Evolutionary conservation across 2,329 filamentous ascomycete genomes (phyloP).

Genomic region (Penicillium brevicompactum): DNA sequence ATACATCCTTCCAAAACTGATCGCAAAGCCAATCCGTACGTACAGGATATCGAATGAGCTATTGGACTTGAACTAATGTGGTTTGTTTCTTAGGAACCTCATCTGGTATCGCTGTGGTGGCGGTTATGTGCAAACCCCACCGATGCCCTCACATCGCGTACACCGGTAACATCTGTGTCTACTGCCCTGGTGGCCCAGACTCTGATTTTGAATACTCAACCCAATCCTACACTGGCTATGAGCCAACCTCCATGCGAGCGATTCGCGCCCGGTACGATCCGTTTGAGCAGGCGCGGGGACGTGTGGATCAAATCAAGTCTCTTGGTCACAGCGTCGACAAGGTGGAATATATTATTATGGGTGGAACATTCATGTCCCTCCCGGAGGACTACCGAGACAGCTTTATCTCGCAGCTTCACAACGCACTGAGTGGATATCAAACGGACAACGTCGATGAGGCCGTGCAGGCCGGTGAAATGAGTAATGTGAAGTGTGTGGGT

Average conservation of each 20-base stretch:
- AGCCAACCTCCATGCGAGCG: conserved; percentile 97
- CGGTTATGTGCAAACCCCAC: conserved; percentile 99
- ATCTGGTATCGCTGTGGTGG: conserved; percentile 95
- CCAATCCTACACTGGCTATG: conserved; percentile 97
- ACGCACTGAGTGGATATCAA: conserved; percentile 93
- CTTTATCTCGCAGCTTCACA: conserved; percentile 95
- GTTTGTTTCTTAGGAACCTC: conserved; percentile 69
- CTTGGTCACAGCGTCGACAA: conserved; percentile 97
- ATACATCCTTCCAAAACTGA: conserved; percentile 93
- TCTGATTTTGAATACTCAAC: conserved; percentile 99
- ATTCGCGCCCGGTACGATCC: conserved; percentile 97
- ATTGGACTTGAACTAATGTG: conserved; percentile 12
- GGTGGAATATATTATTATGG: conserved; percentile 99
- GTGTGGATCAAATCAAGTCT: conserved; percentile 94
- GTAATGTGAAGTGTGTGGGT: conserved; percentile 94
- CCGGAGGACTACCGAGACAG: conserved; percentile 85
- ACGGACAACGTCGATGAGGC: conserved; percentile 94
- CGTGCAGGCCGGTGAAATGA: conserved; percentile 92
- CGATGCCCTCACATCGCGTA: conserved; percentile 97
- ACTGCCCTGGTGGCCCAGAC: conserved; percentile 95
- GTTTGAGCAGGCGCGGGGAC: conserved; percentile 92
- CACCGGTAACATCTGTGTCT: conserved; percentile 98
- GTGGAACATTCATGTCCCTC: conserved; percentile 97
- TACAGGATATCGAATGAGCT: conserved; percentile 13
- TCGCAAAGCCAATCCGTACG: conserved; percentile 91